These are phyloP conservation scores for Alternaria rosae DNA, from an alignment of 2,329 filamentous ascomycete species.

Conservation along the genomic window DNA sequence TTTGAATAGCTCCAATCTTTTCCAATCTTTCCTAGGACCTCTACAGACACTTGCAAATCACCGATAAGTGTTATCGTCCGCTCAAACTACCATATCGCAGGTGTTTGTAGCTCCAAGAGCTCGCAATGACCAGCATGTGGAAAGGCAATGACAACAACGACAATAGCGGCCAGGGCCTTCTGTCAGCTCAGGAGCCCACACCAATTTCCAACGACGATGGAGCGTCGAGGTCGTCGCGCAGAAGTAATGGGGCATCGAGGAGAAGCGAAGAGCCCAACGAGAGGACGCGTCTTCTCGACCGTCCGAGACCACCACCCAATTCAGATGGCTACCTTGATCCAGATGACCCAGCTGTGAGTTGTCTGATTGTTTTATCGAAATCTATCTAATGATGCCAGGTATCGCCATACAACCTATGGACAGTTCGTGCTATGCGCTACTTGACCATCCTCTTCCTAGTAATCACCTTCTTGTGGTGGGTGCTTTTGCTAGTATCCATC, in stretches of 20 bases:
- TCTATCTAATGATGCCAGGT: conserved; percentile 55
- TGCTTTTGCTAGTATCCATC: conserved; percentile 82
- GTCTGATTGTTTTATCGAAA: not conserved
- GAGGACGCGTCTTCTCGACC: conserved; percentile 71
- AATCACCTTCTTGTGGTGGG: conserved; percentile 90
- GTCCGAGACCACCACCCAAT: conserved; percentile 63
- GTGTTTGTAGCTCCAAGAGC: conserved; percentile 24
- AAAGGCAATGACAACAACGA: conserved; percentile 47
- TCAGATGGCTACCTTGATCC: conserved; percentile 74
- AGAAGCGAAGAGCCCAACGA: conserved; percentile 61
- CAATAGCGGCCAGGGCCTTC: conserved; percentile 48
- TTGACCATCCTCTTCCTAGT: conserved; percentile 78
- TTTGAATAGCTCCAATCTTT: conserved; percentile 12
- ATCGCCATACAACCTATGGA: conserved; percentile 94
- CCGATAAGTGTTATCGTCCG: not conserved
- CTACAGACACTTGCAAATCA: not conserved
- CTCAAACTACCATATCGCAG: not conserved
- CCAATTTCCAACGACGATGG: conserved; percentile 31
- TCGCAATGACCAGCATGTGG: conserved; percentile 59
- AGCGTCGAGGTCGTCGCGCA: conserved; percentile 37
- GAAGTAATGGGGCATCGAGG: conserved; percentile 38
- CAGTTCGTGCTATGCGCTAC: conserved; percentile 79
- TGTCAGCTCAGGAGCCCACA: conserved; percentile 27
- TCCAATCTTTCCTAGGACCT: not conserved
- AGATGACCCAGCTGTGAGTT: conserved; percentile 79